Evolutionary conservation across 164 flowering plant species (phyloP).

Genomic region (Chloranthus sessilifolius): DNA sequence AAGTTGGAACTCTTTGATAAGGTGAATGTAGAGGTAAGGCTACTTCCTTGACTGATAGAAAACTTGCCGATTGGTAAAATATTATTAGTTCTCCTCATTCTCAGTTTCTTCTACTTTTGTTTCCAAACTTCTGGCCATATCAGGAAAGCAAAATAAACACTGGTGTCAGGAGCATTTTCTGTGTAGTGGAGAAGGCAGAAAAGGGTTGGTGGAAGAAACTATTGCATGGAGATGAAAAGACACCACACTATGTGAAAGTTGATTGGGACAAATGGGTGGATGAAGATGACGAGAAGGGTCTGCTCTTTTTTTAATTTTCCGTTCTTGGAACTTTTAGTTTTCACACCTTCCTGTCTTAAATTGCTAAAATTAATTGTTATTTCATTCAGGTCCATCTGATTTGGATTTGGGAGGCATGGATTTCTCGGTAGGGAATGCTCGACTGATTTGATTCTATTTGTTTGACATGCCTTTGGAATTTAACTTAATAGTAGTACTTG

Average conservation of each 20-base stretch:
- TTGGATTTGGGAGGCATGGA: constrained; percentile 84
- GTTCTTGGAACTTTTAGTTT: no score
- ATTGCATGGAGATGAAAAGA: constrained; percentile 53
- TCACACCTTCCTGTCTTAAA: not conserved
- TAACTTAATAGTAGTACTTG: constrained; percentile 4
- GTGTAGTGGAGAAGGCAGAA: constrained; percentile 81
- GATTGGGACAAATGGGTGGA: constrained; percentile 99
- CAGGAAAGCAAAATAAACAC: constrained; percentile 81
- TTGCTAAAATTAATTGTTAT: not conserved
- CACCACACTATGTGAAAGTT: constrained; percentile 77
- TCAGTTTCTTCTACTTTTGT: not conserved
- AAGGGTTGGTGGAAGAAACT: constrained; percentile 86
- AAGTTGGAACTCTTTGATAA: constrained; percentile 75
- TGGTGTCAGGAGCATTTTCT: constrained; percentile 67
- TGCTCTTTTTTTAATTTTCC: not conserved
- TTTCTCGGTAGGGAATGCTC: constrained; percentile 61
- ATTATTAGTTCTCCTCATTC: not conserved
- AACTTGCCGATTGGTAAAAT: not conserved
- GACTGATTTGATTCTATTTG: not conserved
- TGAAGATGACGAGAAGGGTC: constrained; percentile 75
- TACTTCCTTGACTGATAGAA: not conserved
- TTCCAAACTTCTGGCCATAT: not conserved
- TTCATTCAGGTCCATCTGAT: constrained; percentile 42
- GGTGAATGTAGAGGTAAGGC: constrained; percentile 82
- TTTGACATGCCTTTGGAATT: not conserved